A percentile compares a stretch with the other conserved stretches of the same genome.
These are phyloP conservation scores for Agrocybe chaxingu DNA, from an alignment of 768 basidiomycete genomes.

Conservation along the genomic window DNA sequence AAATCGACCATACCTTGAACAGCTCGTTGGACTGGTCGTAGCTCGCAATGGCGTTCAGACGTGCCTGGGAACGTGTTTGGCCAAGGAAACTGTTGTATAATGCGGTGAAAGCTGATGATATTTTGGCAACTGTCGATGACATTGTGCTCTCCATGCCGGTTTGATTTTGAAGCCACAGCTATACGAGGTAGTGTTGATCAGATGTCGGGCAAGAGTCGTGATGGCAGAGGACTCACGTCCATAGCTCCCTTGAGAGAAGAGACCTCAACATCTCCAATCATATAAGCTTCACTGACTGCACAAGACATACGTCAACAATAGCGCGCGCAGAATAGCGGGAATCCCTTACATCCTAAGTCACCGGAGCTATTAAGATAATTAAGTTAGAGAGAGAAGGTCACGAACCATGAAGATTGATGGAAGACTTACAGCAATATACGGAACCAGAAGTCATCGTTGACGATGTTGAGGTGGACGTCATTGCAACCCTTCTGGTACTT, in stretches of 20 bases:
- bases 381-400: conserved; percentile 9
- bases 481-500: conserved; percentile 55
- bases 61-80: conserved; percentile 68
- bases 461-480: conserved; percentile 55
- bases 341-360: conserved; percentile 61
- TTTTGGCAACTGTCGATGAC: conserved; percentile 51
- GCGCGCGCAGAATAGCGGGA: conserved; percentile 1
- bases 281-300: conserved; percentile 71
- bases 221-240: conserved; percentile 45
- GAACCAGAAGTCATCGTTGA: conserved; percentile 65
- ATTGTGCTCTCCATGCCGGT: conserved; percentile 54
- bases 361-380: conserved; percentile 40
- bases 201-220: conserved; percentile 3
- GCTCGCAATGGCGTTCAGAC: conserved; percentile 80
- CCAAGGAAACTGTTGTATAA: conserved; percentile 71
- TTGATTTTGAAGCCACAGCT: conserved; percentile 71
- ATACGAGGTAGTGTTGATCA: conserved; percentile 10
- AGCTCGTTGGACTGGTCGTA: conserved; percentile 92
- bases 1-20: conserved; percentile 54
- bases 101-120: conserved; percentile 58
- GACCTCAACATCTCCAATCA: conserved; percentile 68
- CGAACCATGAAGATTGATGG: conserved; percentile 8
- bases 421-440: conserved; percentile 57
- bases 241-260: conserved; percentile 56
- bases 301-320: conserved; percentile 7